phyloP scores from a whole-genome alignment of 306 rosid genomes.

The Senna siamea region DNA sequence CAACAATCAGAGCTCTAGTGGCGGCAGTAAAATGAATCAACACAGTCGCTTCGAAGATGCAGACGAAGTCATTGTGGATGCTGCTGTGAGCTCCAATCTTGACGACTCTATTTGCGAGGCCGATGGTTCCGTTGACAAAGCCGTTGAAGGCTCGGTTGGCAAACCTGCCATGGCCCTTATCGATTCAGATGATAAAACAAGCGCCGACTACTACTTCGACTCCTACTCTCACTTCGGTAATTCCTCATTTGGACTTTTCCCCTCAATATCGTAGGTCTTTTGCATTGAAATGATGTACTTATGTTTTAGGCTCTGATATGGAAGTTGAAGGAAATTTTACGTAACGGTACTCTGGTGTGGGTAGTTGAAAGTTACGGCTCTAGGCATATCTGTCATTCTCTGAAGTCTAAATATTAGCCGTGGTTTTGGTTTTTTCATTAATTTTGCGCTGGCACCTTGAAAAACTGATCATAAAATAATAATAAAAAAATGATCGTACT shows the following conservation, averaged over 20 bases:
- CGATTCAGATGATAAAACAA: slow-evolving; percentile 76
- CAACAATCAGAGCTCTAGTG: slow-evolving; percentile 38
- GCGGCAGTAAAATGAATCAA: slow-evolving; percentile 42
- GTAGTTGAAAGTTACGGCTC: not conserved
- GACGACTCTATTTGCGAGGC: slow-evolving; percentile 83
- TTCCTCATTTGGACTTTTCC: not conserved
- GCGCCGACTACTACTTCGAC: slow-evolving; percentile 98
- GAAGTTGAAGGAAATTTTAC: not conserved
- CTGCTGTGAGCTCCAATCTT: slow-evolving; percentile 62
- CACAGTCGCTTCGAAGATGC: slow-evolving; percentile 68
- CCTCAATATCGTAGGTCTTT: not conserved
- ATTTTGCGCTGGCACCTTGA: not conserved
- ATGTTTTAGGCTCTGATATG: not conserved
- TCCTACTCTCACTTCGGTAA: slow-evolving; percentile 98
- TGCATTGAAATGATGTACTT: not conserved
- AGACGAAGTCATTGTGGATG: slow-evolving; percentile 61
- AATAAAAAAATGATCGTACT: not conserved
- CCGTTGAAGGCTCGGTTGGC: slow-evolving; percentile 27
- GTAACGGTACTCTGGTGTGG: not conserved
- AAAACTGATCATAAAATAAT: not conserved
- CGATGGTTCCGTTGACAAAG: slow-evolving; percentile 40
- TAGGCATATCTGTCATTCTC: not conserved
- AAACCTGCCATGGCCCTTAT: slow-evolving; percentile 8
- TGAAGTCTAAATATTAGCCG: not conserved
- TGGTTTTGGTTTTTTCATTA: not conserved